These are phyloP conservation scores for Candolleomyces efflorescens DNA, from an alignment of 768 basidiomycete genomes.

Conservation along the genomic window DNA sequence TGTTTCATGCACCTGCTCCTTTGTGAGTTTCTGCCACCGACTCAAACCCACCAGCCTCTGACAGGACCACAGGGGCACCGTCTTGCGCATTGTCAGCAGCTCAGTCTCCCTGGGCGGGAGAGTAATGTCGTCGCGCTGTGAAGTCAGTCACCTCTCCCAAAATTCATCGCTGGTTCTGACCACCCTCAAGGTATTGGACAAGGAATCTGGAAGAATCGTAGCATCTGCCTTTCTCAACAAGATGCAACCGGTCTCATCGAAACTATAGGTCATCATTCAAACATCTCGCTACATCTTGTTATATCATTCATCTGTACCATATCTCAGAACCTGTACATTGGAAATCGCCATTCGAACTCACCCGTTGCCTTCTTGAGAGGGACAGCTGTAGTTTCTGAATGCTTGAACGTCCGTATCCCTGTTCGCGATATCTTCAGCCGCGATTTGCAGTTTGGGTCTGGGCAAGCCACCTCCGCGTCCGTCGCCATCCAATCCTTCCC, in stretches of 20 bases:
- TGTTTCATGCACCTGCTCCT: conserved; percentile 67
- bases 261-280: conserved; percentile 30
- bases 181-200: conserved; percentile 49
- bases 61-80: conserved; percentile 44
- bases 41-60: background rate
- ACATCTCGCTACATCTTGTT: background rate
- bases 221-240: conserved; percentile 69
- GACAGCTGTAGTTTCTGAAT: conserved; percentile 50
- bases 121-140: conserved; percentile 68
- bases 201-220: conserved; percentile 50
- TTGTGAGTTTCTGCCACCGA: conserved; percentile 41
- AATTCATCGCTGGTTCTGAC: conserved; percentile 4
- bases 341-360: background rate
- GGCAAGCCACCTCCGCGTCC: conserved; percentile 61
- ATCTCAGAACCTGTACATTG: background rate
- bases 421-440: conserved; percentile 47
- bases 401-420: conserved; percentile 48
- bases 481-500: conserved; percentile 66
- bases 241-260: conserved; percentile 60
- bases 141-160: conserved; percentile 15
- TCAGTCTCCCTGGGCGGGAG: conserved; percentile 65
- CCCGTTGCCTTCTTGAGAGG: conserved; percentile 20
- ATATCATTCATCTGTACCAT: background rate
- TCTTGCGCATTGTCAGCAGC: conserved; percentile 55
- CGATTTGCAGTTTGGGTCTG: conserved; percentile 62